phyloP scores from a whole-genome alignment of 805 yeast genomes.

The Starmerella stigmatis region DNA sequence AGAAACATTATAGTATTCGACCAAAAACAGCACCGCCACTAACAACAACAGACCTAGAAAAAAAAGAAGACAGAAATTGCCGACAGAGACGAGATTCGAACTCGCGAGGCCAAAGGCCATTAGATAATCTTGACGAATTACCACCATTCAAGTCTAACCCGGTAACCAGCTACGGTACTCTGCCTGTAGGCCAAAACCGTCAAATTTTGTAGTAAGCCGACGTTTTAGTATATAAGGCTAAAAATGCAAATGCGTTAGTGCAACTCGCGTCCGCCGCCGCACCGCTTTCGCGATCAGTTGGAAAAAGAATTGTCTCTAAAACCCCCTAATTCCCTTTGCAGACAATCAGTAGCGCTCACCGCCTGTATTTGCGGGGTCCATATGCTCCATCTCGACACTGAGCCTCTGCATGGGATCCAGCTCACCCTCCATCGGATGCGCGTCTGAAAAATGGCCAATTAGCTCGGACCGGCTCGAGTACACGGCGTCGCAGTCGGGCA shows the following conservation, averaged over 20 bases:
- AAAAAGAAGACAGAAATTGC: slow-evolving; percentile 24
- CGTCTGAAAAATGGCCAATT: not conserved
- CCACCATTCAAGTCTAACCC: slow-evolving; percentile 35
- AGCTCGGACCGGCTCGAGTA: not conserved
- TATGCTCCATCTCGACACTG: not conserved
- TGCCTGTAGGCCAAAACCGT: slow-evolving; percentile 24
- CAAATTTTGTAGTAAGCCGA: slow-evolving; percentile 3
- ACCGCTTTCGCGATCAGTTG: no score
- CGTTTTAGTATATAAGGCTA: not conserved
- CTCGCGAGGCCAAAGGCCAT: slow-evolving; percentile 37
- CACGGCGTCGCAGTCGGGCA: not conserved
- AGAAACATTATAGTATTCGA: no score
- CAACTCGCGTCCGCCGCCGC: no score
- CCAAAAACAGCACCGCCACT: not conserved
- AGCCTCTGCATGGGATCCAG: not conserved
- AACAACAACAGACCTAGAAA: not conserved
- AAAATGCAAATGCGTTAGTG: no score
- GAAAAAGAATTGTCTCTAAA: no score
- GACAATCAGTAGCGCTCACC: no score
- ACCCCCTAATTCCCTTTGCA: no score
- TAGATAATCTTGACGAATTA: slow-evolving; percentile 24
- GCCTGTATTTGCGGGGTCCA: not conserved
- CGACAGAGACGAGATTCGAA: slow-evolving; percentile 38
- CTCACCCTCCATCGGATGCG: not conserved
- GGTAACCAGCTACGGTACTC: slow-evolving; percentile 38